phyloP scores from a whole-genome alignment of 1,284 basidiomycete species.

The Ceratobasidium sp. region DNA sequence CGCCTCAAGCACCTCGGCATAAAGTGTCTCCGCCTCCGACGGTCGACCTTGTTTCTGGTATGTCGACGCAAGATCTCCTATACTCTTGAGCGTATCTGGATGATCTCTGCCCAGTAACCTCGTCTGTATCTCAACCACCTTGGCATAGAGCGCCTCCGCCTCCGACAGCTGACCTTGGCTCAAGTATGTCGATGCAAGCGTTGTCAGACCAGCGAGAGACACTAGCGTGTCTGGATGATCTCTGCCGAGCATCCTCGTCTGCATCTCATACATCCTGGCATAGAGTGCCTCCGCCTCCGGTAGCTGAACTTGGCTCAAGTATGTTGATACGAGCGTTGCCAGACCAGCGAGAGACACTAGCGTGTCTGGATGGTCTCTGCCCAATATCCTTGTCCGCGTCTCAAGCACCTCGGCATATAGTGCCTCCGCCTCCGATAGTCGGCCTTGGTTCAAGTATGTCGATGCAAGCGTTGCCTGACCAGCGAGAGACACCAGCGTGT shows the following conservation, averaged over 20 bases:
- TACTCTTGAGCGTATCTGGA: neutral
- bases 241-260: neutral
- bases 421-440: neutral
- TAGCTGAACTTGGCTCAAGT: neutral
- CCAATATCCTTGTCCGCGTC: neutral
- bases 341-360: neutral
- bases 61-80: conserved; percentile 4
- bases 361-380: neutral
- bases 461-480: neutral
- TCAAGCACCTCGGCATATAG: neutral
- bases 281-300: neutral
- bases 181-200: conserved; percentile 1
- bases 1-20: neutral
- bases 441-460: neutral
- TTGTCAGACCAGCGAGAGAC: neutral
- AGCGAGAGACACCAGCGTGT: conserved; percentile 8
- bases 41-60: conserved; percentile 16
- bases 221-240: neutral
- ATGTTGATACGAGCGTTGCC: neutral
- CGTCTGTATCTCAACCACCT: no score
- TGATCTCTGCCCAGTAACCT: neutral
- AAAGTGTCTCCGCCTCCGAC: conserved; percentile 14
- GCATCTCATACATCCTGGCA: neutral
- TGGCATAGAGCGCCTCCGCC: neutral
- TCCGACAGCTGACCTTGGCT: neutral